Evolutionary conservation across 2,329 filamentous ascomycete species (phyloP).

Genomic region (Epichloe festucae): DNA sequence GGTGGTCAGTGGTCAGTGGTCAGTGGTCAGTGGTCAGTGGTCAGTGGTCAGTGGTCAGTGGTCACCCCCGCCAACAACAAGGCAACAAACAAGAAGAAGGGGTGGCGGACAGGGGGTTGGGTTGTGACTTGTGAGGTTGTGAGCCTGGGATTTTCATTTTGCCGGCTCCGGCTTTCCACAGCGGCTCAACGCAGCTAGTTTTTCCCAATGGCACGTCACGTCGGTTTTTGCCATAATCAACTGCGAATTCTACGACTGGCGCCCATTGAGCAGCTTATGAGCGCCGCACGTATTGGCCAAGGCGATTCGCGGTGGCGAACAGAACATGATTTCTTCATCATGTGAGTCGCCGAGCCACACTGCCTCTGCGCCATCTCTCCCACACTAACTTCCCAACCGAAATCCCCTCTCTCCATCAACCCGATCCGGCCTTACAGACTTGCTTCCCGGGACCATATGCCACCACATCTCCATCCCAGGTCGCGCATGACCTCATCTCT

Average conservation of each 20-base stretch:
- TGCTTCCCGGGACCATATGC: constrained; percentile 38
- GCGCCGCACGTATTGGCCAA: not conserved
- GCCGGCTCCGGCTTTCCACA: constrained; percentile 6
- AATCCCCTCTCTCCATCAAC: constrained; percentile 1
- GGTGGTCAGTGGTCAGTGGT: not conserved
- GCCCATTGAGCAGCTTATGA: not conserved
- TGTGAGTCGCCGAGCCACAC: constrained; percentile 8
- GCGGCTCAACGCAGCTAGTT: not conserved
- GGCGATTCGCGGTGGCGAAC: not conserved
- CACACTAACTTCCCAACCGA: constrained; percentile 3
- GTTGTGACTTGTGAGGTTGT: too few relatives aligned
- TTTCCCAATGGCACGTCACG: not conserved
- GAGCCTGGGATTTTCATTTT: constrained; percentile 7
- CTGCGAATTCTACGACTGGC: not conserved
- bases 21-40: not conserved
- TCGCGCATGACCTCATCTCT: constrained; percentile 88
- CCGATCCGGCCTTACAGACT: not conserved
- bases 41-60: not conserved
- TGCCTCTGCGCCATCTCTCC: not conserved
- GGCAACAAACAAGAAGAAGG: too few relatives aligned
- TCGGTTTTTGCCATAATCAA: not conserved
- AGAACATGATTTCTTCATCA: constrained; percentile 10
- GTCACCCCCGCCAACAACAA: too few relatives aligned
- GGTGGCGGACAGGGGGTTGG: not conserved
- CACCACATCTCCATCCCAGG: constrained; percentile 82